These are phyloP conservation scores for Exophiala viscosa DNA, from an alignment of 2,329 filamentous ascomycete species.

Conservation along the genomic window DNA sequence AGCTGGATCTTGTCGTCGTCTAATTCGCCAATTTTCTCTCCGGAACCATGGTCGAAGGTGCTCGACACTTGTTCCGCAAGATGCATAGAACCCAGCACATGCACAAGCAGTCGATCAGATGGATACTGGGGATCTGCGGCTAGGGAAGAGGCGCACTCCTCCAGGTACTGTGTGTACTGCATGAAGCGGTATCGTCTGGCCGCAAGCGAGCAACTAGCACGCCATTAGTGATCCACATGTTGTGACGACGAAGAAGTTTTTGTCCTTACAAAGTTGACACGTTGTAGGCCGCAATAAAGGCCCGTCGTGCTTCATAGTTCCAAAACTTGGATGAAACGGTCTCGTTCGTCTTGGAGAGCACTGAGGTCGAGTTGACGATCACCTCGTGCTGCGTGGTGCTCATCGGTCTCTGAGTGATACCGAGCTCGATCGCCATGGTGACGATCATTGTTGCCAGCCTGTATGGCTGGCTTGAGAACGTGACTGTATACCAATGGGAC, in stretches of 20 bases:
- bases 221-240: not conserved
- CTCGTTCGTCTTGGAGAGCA: slow-evolving; percentile 3
- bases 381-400: slow-evolving; percentile 17
- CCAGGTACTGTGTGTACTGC: slow-evolving; percentile 12
- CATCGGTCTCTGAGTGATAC: slow-evolving; percentile 13
- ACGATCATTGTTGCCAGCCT: slow-evolving; percentile 50
- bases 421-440: slow-evolving; percentile 36
- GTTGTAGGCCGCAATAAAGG: slow-evolving; percentile 6
- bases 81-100: slow-evolving; percentile 1
- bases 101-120: slow-evolving; percentile 7
- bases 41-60: slow-evolving; percentile 14
- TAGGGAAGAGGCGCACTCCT: slow-evolving; percentile 14
- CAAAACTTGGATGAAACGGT: slow-evolving; percentile 13
- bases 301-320: slow-evolving; percentile 15
- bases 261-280: slow-evolving; percentile 14
- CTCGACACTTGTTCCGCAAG: slow-evolving; percentile 9
- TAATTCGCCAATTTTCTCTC: slow-evolving; percentile 12
- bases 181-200: slow-evolving; percentile 2
- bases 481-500: slow-evolving; percentile 15
- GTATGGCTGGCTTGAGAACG: slow-evolving; percentile 8
- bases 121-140: slow-evolving; percentile 13
- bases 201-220: not conserved
- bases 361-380: slow-evolving; percentile 2
- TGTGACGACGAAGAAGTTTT: not conserved
- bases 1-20: slow-evolving; percentile 15